These are phyloP conservation scores for Phlebiopsis gigantea DNA, from an alignment of 768 basidiomycete species.

Conservation along the genomic window DNA sequence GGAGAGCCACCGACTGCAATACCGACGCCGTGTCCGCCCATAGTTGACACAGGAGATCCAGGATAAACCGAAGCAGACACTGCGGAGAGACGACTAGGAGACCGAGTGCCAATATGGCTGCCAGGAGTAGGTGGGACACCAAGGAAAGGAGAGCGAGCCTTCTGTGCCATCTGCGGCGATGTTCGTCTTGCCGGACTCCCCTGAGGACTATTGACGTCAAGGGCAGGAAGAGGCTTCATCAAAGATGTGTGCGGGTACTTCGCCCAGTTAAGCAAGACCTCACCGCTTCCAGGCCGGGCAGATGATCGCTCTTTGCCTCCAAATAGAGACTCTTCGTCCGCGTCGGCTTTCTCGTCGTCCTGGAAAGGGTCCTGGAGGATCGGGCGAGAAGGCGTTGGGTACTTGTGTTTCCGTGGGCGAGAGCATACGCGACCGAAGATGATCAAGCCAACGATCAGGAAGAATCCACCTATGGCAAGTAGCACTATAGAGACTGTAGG, in stretches of 20 bases:
- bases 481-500: conserved; percentile 46
- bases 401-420: conserved; percentile 46
- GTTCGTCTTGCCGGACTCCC: background rate
- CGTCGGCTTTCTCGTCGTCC: conserved; percentile 37
- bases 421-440: conserved; percentile 43
- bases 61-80: conserved; percentile 46
- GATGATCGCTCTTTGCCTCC: conserved; percentile 68
- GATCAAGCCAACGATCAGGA: conserved; percentile 43
- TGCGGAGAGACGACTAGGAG: conserved; percentile 31
- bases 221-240: conserved; percentile 1
- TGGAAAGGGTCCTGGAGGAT: conserved; percentile 54
- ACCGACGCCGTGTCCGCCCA: conserved; percentile 15
- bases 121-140: conserved; percentile 22
- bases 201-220: background rate
- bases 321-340: conserved; percentile 61
- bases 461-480: conserved; percentile 46
- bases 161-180: conserved; percentile 8
- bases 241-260: conserved; percentile 27
- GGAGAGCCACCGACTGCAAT: conserved; percentile 20
- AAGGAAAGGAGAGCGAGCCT: conserved; percentile 20
- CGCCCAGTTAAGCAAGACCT: conserved; percentile 43
- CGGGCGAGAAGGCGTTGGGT: conserved; percentile 70
- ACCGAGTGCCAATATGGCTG: conserved; percentile 13
- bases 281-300: conserved; percentile 34
- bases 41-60: conserved; percentile 32